A percentile compares a stretch with the other conserved stretches of the same genome.
Conservation (phyloP, 2,329 filamentous ascomycete species). For the Trichoderma sp. region DNA sequence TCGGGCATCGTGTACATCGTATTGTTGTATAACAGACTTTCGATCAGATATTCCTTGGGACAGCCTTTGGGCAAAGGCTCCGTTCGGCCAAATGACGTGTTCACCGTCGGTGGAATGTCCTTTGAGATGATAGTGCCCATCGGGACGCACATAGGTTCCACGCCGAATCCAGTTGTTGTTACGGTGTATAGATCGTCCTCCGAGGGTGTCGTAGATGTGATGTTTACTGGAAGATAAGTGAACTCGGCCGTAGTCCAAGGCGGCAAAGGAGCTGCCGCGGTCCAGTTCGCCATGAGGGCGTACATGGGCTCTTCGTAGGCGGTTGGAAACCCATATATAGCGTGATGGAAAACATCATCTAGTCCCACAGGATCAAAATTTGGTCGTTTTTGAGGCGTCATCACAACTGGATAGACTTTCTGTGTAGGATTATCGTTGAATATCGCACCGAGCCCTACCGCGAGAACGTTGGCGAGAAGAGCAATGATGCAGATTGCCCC, state of each 20-base stretch:
- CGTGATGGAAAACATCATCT: no score
- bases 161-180: slow-evolving; percentile 35
- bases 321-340: no score
- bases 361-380: no score
- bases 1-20: no score
- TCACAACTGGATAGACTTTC: slow-evolving; percentile 6
- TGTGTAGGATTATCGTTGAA: slow-evolving; percentile 45
- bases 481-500: slow-evolving; percentile 51
- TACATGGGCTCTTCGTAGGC: slow-evolving; percentile 38
- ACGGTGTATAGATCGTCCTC: not conserved
- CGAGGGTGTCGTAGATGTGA: slow-evolving; percentile 32
- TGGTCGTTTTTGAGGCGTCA: not conserved
- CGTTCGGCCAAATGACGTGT: not conserved
- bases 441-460: slow-evolving; percentile 54
- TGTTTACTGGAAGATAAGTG: not conserved
- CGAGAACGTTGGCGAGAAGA: slow-evolving; percentile 55
- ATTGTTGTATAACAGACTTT: not conserved
- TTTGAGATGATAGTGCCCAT: not conserved
- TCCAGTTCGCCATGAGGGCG: slow-evolving; percentile 51
- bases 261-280: slow-evolving; percentile 51
- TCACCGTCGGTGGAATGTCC: not conserved
- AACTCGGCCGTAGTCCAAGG: slow-evolving; percentile 50
- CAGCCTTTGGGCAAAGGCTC: not conserved
- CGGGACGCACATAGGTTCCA: not conserved
- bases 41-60: not conserved